Base-by-base conservation (phyloP, 495 filamentous ascomycete species). In the Evernia prunastri region DNA sequence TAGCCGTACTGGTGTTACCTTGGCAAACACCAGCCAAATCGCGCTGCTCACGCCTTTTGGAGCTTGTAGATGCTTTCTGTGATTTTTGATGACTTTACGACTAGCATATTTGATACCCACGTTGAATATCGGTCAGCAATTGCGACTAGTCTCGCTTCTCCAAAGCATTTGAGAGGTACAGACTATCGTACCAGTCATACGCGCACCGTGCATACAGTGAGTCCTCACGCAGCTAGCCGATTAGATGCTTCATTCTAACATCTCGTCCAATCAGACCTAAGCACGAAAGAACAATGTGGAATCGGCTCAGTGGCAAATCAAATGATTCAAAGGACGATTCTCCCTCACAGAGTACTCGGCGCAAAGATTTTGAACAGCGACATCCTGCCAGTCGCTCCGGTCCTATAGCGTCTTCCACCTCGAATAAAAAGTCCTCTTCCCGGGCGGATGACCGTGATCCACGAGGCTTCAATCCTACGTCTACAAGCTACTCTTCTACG, bases 381-480 rank as follows among this genome's bases (percentile, higher is more conserved):
- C 63, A 59, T 31, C 61, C 63, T 25, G 31, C 51, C 23, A 59
- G 20, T 35, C 68, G 71, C 66, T 59, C 72, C 60, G 73, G 73
- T 58, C 76, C 74, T 40, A 59, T 72, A 45, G 74, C 71, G 59
- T 72, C 74, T 42, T 64, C 68, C 25, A 67, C 63, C 47, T 75
- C 76, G 59, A 78, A 77, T 60, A 76, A 79, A 67, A 82, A 77
- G 67, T 76, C 42, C 36, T 58, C 81, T 47, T 73, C 80, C 74
- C 77, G 81, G 73, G 79, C 75, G 79, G 81, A 82, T 74, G 80
- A 82, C 76, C 80, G 81, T 76, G 76, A 80, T 45, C 15, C 51
- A 33, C 63, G 47, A 37, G 66, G 66, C 8, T 67, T 67, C 62
- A 69, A 70, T 33, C 68, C 71, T 6, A 59, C 68, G 2, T 73